Base-by-base conservation (phyloP, 108 stramenopile species). In the Stephanodiscus triporus region DNA sequence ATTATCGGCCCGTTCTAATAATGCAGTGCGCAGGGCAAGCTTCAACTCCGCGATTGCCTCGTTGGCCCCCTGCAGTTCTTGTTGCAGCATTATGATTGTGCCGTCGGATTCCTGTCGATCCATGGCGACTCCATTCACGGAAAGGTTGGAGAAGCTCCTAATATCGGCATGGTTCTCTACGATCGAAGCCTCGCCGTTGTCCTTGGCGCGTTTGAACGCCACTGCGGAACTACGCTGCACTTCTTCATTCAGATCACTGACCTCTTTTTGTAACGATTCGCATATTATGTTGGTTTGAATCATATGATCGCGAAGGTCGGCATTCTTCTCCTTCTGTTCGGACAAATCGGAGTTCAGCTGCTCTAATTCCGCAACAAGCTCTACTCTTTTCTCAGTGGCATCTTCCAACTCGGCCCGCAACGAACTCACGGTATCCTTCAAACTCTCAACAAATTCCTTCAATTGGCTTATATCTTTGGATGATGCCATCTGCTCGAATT, bases 11-110 rank as follows among this genome's bases (percentile, higher is more conserved):
- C 74, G 66, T 29, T 84, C 82, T 16, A 86, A 78, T 27, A 91
- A 58, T 7, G 89, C 80, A 17, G 76, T 80, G 2, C 80, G 72
- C 10, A 95, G 87, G 22, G 91, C 86, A 72, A 92, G 84, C 72
- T 95, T 95, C 51, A 95, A 67, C 37, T 90, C 94, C 47, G 75
- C 64, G 45, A 92, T 95, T 22, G 88, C 90, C 40, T 87, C 83
- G 63, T 92, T 91, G 29, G 91, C 89, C 57, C 87, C 90, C 26
- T 74, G 73, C 4, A 95, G 79, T 72, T 95, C 91, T 60, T 87
- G 88, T 68, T 89, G 87, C 11, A 95, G 81, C 83, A 92, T 92
- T 5, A 85, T 78, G 36, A 95, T 92, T 6, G 91, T 91, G 16
- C 81, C 87, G 72, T 91, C 89, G 19, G 89, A 75, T 72, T 88